phyloP scores from a whole-genome alignment of 495 filamentous ascomycete species.

The Neurospora sp. region DNA sequence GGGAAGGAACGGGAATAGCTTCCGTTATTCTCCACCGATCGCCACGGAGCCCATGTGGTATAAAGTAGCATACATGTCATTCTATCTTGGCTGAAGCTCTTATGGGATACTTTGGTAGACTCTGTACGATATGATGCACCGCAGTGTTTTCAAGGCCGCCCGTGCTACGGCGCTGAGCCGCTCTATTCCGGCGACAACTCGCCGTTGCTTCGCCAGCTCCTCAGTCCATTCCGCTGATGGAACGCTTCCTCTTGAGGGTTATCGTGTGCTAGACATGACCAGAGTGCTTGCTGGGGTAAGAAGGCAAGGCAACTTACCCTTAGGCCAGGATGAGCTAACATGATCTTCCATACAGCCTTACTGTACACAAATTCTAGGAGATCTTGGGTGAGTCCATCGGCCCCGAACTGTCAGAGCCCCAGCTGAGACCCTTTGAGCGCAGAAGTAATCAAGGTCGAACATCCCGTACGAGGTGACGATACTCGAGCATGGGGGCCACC shows the following conservation, averaged over 20 bases:
- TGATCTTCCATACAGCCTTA: slow-evolving; percentile 57
- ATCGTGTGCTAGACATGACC: slow-evolving; percentile 91
- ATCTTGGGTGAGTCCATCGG: slow-evolving; percentile 65
- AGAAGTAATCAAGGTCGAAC: slow-evolving; percentile 94
- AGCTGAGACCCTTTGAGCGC: slow-evolving; percentile 48
- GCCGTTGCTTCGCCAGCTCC: slow-evolving; percentile 8
- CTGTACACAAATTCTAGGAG: slow-evolving; percentile 93
- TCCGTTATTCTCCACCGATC: not conserved
- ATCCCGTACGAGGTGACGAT: slow-evolving; percentile 84
- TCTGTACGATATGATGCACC: not conserved
- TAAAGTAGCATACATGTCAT: not conserved
- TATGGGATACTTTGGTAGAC: not conserved
- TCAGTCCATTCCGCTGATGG: slow-evolving; percentile 8
- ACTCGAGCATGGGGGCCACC: slow-evolving; percentile 95
- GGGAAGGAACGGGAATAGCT: not conserved
- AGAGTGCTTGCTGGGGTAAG: slow-evolving; percentile 89
- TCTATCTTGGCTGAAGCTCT: too few species aligned
- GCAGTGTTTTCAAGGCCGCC: not conserved
- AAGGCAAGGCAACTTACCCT: slow-evolving; percentile 14
- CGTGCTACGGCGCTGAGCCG: not conserved
- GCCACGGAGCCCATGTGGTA: not conserved
- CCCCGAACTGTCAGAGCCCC: not conserved
- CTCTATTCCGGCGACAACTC: not conserved
- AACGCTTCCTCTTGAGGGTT: slow-evolving; percentile 62
- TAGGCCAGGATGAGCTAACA: not conserved